Evolutionary conservation across 1,284 basidiomycete genomes (phyloP).

Genomic region (Trichosporon faecale): DNA sequence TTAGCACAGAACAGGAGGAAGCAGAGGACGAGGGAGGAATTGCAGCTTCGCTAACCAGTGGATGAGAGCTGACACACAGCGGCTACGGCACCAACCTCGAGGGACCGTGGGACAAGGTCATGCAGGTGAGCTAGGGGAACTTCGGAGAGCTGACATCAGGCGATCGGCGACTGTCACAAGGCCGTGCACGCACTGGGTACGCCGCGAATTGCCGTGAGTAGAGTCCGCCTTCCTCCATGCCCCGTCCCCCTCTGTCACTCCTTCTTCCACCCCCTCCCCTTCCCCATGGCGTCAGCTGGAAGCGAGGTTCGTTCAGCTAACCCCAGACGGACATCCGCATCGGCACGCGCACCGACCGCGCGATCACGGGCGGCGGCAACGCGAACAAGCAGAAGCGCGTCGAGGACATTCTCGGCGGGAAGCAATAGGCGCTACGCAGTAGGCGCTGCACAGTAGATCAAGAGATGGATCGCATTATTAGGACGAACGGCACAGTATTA

Average conservation of each 20-base stretch:
- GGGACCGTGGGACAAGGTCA: constrained; percentile 77
- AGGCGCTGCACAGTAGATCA: not conserved
- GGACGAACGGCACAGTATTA: not conserved
- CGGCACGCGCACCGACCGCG: constrained; percentile 75
- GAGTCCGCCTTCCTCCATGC: not conserved
- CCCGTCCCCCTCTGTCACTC: not conserved
- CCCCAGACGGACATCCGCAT: constrained; percentile 82
- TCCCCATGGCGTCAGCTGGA: not conserved
- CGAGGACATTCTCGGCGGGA: constrained; percentile 60
- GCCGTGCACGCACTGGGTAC: constrained; percentile 68
- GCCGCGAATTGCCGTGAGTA: constrained; percentile 44
- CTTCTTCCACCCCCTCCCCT: not conserved
- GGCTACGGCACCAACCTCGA: constrained; percentile 88
- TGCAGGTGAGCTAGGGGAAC: constrained; percentile 26
- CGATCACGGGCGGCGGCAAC: constrained; percentile 67
- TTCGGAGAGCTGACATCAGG: constrained; percentile 17
- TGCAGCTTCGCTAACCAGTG: too few relatives aligned
- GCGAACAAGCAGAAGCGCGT: constrained; percentile 73
- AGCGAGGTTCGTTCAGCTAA: not conserved
- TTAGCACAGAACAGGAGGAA: too few relatives aligned
- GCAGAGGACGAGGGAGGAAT: too few relatives aligned
- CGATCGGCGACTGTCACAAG: constrained; percentile 70
- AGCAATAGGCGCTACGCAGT: too few relatives aligned
- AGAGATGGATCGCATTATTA: not conserved
- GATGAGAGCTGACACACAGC: constrained; percentile 51